A percentile compares a stretch with the other conserved stretches of the same genome.
phyloP scores from a whole-genome alignment of 2,329 filamentous ascomycete species.

The Sclerotiophoma versabilis region DNA sequence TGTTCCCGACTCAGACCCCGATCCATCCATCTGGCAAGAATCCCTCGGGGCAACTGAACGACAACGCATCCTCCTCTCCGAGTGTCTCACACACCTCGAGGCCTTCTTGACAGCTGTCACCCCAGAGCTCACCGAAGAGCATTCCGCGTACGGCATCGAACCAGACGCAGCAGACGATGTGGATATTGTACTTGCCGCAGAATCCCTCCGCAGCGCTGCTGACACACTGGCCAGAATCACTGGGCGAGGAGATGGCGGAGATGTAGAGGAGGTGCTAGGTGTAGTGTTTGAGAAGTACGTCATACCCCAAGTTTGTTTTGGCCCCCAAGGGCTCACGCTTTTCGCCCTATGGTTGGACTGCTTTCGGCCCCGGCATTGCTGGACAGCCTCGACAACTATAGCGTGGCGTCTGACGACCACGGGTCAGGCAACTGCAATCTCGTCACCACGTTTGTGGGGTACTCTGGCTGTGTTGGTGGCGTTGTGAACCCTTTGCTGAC shows the following conservation, averaged over 20 bases:
- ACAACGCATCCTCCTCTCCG: slow-evolving; percentile 79
- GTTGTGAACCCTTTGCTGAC: not conserved
- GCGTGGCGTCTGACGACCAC: slow-evolving; percentile 29
- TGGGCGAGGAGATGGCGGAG: slow-evolving; percentile 81
- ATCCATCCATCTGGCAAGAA: slow-evolving; percentile 77
- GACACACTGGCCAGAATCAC: slow-evolving; percentile 76
- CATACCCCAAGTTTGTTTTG: not conserved
- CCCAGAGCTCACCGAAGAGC: slow-evolving; percentile 6
- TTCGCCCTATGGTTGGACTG: too few relatives aligned
- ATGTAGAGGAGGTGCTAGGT: slow-evolving; percentile 94
- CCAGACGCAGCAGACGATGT: slow-evolving; percentile 43
- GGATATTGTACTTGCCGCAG: slow-evolving; percentile 89
- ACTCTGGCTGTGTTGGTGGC: not conserved
- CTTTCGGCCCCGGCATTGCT: slow-evolving; percentile 6
- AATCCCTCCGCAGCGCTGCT: slow-evolving; percentile 72
- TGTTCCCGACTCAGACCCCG: slow-evolving; percentile 51
- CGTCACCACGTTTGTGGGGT: not conserved
- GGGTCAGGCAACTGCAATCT: slow-evolving; percentile 1
- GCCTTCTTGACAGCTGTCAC: slow-evolving; percentile 71
- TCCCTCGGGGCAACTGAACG: slow-evolving; percentile 90
- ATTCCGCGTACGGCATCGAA: slow-evolving; percentile 9
- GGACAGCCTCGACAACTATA: slow-evolving; percentile 24
- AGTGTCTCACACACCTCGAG: slow-evolving; percentile 75
- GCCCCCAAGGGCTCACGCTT: slow-evolving; percentile 1
- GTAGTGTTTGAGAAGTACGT: slow-evolving; percentile 97